Conservation (phyloP, 2,329 filamentous ascomycete genomes). For the Penicillium sp. region DNA sequence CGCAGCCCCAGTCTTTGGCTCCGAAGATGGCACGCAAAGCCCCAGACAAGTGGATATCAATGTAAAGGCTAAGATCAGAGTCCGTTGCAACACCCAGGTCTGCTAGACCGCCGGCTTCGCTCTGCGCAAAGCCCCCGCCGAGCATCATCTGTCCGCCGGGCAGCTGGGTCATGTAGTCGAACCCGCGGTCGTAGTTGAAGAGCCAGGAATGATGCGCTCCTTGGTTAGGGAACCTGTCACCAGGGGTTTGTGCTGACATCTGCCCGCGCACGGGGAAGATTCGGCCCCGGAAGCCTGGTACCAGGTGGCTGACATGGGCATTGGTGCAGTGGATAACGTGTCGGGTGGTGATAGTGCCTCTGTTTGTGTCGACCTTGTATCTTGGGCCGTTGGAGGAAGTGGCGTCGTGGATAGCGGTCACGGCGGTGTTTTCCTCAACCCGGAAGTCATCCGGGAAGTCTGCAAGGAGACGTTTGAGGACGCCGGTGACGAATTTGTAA, state of each 20-base stretch:
- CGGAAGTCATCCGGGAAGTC: constrained; percentile 31
- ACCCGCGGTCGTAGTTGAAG: constrained; percentile 41
- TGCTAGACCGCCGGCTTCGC: constrained; percentile 37
- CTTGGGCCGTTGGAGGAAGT: neutral
- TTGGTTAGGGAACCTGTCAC: constrained; percentile 21
- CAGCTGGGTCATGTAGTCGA: constrained; percentile 48
- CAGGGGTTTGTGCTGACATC: constrained; percentile 37
- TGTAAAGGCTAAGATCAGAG: constrained; percentile 21
- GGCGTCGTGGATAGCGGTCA: constrained; percentile 7
- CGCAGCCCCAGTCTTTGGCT: constrained; percentile 17
- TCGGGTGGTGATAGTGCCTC: constrained; percentile 40
- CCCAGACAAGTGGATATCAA: constrained; percentile 23
- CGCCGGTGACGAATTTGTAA: constrained; percentile 25
- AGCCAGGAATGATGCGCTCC: constrained; percentile 44
- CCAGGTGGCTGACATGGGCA: constrained; percentile 44
- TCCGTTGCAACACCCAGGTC: constrained; percentile 46
- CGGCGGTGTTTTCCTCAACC: constrained; percentile 19
- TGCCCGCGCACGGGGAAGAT: constrained; percentile 35
- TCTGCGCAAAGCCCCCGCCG: constrained; percentile 46
- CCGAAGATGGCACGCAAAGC: constrained; percentile 22
- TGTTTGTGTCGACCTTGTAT: constrained; percentile 41
- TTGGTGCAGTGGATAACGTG: constrained; percentile 55
- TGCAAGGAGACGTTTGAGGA: constrained; percentile 14
- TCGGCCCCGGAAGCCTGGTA: constrained; percentile 39
- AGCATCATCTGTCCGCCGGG: constrained; percentile 45